These are phyloP conservation scores for Hypomyces rosellus DNA, from an alignment of 2,329 filamentous ascomycete genomes.

Conservation along the genomic window DNA sequence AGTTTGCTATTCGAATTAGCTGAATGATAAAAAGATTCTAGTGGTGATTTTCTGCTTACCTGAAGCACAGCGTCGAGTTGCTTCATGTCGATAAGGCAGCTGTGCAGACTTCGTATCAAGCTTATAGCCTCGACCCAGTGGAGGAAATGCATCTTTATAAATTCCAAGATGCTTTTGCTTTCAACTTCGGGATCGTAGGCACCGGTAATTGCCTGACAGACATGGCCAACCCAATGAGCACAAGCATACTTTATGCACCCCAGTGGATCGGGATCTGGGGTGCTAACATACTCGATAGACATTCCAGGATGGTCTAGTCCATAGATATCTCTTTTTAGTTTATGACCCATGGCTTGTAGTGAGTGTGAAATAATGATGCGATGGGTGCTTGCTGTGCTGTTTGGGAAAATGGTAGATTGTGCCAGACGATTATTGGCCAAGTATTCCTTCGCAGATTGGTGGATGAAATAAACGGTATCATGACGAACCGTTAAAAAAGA, in stretches of 20 bases:
- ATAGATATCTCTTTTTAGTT: conserved; percentile 31
- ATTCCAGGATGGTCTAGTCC: conserved; percentile 13
- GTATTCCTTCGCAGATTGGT: conserved; percentile 40
- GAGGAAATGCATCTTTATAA: background rate
- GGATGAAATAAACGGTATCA: conserved; percentile 29
- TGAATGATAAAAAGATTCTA: too few relatives aligned
- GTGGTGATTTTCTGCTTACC: too few relatives aligned
- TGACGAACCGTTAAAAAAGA: conserved; percentile 33
- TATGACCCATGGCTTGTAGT: conserved; percentile 22
- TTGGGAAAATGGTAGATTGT: conserved; percentile 23
- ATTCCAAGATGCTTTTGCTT: background rate
- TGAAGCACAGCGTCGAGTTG: too few relatives aligned
- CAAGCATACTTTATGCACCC: conserved; percentile 11
- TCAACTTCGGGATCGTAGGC: conserved; percentile 33
- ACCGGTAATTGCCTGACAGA: conserved; percentile 9
- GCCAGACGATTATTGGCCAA: conserved; percentile 23
- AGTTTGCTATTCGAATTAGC: too few relatives aligned
- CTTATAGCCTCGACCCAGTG: conserved; percentile 3
- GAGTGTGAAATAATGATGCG: conserved; percentile 27
- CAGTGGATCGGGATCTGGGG: conserved; percentile 8
- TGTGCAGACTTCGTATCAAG: too few relatives aligned
- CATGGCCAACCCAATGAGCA: conserved; percentile 17
- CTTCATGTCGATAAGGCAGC: too few relatives aligned
- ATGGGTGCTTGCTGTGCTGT: conserved; percentile 21
- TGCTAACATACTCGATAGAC: background rate